Evolutionary conservation across 768 basidiomycete genomes (phyloP).

Genomic region (Lactarius quietus): DNA sequence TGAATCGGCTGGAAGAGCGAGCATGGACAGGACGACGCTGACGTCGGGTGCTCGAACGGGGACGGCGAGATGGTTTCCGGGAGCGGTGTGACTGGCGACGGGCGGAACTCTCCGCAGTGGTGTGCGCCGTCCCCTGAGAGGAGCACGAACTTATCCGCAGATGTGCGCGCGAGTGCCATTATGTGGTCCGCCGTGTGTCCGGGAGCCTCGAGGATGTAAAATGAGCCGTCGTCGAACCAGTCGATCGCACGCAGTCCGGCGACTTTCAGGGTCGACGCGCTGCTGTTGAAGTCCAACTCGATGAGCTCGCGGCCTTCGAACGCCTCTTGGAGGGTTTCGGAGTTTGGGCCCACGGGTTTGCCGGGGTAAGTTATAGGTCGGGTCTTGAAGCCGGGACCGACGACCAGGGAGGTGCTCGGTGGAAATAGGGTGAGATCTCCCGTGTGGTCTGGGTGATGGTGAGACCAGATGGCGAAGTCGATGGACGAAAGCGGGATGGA

Average conservation of each 20-base stretch:
- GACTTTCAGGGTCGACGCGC: neutral
- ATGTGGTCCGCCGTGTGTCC: neutral
- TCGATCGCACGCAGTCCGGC: neutral
- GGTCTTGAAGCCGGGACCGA: constrained; percentile 5
- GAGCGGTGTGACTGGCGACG: neutral
- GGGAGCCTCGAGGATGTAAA: neutral
- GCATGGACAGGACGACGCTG: neutral
- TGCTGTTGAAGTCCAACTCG: neutral
- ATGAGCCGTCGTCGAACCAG: neutral
- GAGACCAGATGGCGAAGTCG: neutral
- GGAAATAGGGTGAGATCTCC: neutral
- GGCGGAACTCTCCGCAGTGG: neutral
- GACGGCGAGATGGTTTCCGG: neutral
- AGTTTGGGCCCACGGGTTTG: neutral
- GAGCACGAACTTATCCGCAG: neutral
- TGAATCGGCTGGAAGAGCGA: neutral
- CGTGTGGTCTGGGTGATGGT: neutral
- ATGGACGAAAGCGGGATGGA: neutral
- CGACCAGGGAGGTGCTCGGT: neutral
- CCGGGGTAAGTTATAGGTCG: neutral
- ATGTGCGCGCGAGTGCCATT: neutral
- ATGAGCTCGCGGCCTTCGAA: neutral
- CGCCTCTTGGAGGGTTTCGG: neutral
- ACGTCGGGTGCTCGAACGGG: neutral
- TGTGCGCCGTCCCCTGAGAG: neutral